Base-by-base conservation (phyloP, 148 eudicot species). In the Fagopyrum homotropicum region DNA sequence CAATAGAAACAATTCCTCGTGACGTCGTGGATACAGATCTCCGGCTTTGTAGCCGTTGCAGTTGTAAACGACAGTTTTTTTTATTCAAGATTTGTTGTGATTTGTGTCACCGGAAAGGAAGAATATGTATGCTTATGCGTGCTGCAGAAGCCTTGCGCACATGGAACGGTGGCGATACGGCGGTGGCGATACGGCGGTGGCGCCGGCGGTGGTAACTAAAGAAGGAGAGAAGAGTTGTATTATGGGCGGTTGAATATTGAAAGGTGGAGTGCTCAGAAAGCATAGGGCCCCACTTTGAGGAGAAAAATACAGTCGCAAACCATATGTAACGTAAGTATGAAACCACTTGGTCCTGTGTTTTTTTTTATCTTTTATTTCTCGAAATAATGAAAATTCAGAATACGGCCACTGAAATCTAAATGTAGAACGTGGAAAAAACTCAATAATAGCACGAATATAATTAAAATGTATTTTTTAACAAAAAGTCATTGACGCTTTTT, bases 101-200 rank as follows among this genome's bases (percentile, higher is more conserved):
- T 66, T 43, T n/a, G 71, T 40, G 70, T 14, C 9, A 46, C 70
- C 46, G 45, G 70, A 29, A 61, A 61, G 2, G 7, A 49, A 49
- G 52, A 49, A 49, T 57, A 2, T 1, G 29, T 57, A 9, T 35
- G 64, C 22, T 19, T 57, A 4, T 57, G 30, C 64, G 64, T 17
- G 26, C 8, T 22, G 35, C 30, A 9, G 64, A 57, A 57, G 22
- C 10, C 45, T 11, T 7, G 16, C 16, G 69, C 69, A 30, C 69
- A 29, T 63, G 29, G 69, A 10, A 11, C 9, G 69, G 69, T 35
- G 70, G 70, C 43, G 68, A 60, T 14, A 35, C 69, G 69, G 16
- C 69, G 69, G 69, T 10, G 69, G 69, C 4, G 40, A n/a, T n/a
- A n/a, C 69, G 69, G 16, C 69, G 69, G 69, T 10, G 69, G 69